phyloP scores from a whole-genome alignment of 129 eudicot genomes.

The Lactuca sativa region DNA sequence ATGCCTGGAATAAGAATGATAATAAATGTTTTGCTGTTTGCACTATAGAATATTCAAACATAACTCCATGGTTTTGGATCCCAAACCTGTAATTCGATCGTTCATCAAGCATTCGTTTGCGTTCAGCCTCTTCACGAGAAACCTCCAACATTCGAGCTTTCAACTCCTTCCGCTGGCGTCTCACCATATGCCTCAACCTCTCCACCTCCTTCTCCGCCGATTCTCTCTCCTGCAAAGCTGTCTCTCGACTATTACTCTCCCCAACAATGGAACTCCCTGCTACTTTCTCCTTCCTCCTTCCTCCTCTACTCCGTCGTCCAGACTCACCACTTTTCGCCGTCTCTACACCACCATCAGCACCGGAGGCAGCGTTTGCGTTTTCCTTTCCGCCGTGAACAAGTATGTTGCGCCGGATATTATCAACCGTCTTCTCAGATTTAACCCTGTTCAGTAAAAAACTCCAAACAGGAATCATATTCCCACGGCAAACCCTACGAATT shows the following conservation, averaged over 20 bases:
- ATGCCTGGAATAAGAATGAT: conserved; percentile 58
- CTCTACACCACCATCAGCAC: conserved; percentile 4
- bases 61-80: not conserved
- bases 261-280: conserved; percentile 30
- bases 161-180: conserved; percentile 88
- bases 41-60: conserved; percentile 2
- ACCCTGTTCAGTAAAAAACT: conserved; percentile 65
- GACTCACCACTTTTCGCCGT: conserved; percentile 23
- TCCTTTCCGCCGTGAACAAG: conserved; percentile 78
- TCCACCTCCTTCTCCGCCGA: conserved; percentile 98
- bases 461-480: conserved; percentile 97
- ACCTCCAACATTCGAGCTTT: conserved; percentile 91
- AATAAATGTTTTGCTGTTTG: not conserved
- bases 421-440: conserved; percentile 94
- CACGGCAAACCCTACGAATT: conserved; percentile 77
- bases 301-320: conserved; percentile 31
- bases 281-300: conserved; percentile 58
- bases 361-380: conserved; percentile 4
- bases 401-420: conserved; percentile 72
- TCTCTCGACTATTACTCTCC: conserved; percentile 56
- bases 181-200: conserved; percentile 82
- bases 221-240: conserved; percentile 82
- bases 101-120: conserved; percentile 96
- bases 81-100: conserved; percentile 80
- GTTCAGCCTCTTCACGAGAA: conserved; percentile 86